A percentile compares a stretch with the other conserved stretches of the same genome.
phyloP scores from a whole-genome alignment of 2,329 filamentous ascomycete species.

The Calonectria naviculata region DNA sequence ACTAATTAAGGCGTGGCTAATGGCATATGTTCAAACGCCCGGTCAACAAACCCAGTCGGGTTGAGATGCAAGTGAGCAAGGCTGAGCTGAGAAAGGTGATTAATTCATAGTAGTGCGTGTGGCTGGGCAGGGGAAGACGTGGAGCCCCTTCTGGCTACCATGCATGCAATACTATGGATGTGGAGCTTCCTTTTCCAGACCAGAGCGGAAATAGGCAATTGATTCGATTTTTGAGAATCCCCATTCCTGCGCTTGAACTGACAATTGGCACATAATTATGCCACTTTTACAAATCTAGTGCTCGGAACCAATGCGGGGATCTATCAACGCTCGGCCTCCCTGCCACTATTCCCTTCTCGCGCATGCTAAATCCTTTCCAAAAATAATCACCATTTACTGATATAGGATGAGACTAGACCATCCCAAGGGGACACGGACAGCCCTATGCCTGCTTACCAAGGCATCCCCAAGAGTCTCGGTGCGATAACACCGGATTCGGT shows the following conservation, averaged over 20 bases:
- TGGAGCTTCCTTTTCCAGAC: background rate
- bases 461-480: background rate
- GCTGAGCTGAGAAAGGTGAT: slow-evolving; percentile 10
- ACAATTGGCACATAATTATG: background rate
- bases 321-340: background rate
- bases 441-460: background rate
- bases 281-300: background rate
- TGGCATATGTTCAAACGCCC: background rate
- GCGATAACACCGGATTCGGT: background rate
- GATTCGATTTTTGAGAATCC: background rate
- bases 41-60: background rate
- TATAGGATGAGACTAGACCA: background rate
- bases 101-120: background rate
- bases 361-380: background rate
- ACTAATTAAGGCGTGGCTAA: background rate
- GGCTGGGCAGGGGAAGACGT: slow-evolving; percentile 8
- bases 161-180: background rate
- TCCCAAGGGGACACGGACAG: background rate
- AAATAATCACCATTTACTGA: background rate
- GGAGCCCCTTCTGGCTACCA: background rate
- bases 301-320: background rate
- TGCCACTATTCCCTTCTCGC: background rate
- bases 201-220: background rate
- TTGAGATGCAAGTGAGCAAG: slow-evolving; percentile 17
- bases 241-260: background rate